Evolutionary conservation across 192 early-diverging fungal genomes (phyloP).

Genomic region (Coemansia sp.): DNA sequence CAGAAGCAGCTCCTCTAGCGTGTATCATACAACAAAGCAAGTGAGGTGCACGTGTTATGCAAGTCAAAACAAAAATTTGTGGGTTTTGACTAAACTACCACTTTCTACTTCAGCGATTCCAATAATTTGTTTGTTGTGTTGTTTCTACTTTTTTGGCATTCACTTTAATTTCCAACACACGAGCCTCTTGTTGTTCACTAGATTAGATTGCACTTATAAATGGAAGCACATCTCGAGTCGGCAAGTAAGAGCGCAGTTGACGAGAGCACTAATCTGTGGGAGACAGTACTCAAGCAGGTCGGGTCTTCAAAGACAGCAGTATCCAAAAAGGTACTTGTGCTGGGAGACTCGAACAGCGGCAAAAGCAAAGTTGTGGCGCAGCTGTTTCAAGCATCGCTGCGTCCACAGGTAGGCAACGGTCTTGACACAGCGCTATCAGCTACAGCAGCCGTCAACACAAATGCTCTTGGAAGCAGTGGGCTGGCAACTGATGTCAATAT

Average conservation of each 20-base stretch:
- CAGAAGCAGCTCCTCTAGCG: too few species aligned
- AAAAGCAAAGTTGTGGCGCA: constrained; percentile 75
- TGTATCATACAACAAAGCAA: too few species aligned
- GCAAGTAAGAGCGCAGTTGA: constrained; percentile 3
- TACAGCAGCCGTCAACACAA: constrained; percentile 33
- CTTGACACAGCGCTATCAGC: constrained; percentile 42
- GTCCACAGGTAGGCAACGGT: constrained; percentile 40
- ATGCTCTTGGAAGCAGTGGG: constrained; percentile 30
- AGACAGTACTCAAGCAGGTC: constrained; percentile 71
- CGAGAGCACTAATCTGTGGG: constrained; percentile 65
- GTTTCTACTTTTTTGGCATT: too few species aligned
- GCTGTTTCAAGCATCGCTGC: constrained; percentile 42
- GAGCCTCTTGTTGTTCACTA: too few species aligned
- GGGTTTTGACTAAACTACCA: too few species aligned
- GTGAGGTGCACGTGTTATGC: too few species aligned
- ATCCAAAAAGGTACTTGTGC: constrained; percentile 75
- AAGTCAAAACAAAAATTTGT: too few species aligned
- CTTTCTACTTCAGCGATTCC: too few species aligned
- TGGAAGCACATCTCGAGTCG: constrained; percentile 28
- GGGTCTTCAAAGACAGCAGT: constrained; percentile 72
- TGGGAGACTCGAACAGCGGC: constrained; percentile 80
- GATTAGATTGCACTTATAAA: constrained; percentile 2
- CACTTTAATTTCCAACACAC: too few species aligned
- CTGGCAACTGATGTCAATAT: constrained; percentile 28
- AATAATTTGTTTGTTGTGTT: too few species aligned